Base-by-base conservation (phyloP, 129 eudicot genomes). In the sunflower (Helianthus annuus) region DNA sequence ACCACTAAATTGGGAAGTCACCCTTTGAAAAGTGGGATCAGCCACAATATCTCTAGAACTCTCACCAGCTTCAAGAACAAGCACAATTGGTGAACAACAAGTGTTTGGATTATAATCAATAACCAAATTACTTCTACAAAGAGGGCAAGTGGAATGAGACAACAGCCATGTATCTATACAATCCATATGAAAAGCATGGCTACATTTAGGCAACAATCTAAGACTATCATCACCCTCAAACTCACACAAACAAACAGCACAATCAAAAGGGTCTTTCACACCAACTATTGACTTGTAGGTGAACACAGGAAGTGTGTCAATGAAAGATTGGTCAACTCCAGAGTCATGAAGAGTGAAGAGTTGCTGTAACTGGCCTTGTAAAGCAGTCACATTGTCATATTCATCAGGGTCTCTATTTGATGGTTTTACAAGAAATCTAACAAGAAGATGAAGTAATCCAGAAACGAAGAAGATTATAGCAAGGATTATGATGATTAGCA, bases 111-210 rank as follows among this genome's bases (percentile, higher is more conserved):
- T 42, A 56, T 78, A 84, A 77, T 89, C 97, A 34, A 49, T 36
- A 13, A 89, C 71, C 77, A 92, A 82, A 65, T 78, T 78, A 10
- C 84, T 82, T 75, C 97, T 86, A 87, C 97, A 92, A 56, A 92
- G 87, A 56, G 97, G 97, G 77, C 97, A 92, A 77, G 97, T 92
- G 19, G 96, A 89, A 72, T 92, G 96, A 11, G 97, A 92, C 24
- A 92, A 74, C 3, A 92, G 87, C 96, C 97, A 92, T n/a, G 97
- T 92, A 38, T 92, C 97, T 39, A 92, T 89, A 66, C 97, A 92
- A 36, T 81, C 86, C 89, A 86, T 83, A 59, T 92, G 97, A 80
- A 92, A 92, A 46, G 97, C 97, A 83, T 92, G 97, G 78, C 97
- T 86, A 65, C 97, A 92, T 65, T 85, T 89, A 3, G 97, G 96